A percentile compares a stretch with the other conserved stretches of the same genome.
These are phyloP conservation scores for Fistulifera solaris DNA, from an alignment of 108 stramenopile species.

Conservation along the genomic window DNA sequence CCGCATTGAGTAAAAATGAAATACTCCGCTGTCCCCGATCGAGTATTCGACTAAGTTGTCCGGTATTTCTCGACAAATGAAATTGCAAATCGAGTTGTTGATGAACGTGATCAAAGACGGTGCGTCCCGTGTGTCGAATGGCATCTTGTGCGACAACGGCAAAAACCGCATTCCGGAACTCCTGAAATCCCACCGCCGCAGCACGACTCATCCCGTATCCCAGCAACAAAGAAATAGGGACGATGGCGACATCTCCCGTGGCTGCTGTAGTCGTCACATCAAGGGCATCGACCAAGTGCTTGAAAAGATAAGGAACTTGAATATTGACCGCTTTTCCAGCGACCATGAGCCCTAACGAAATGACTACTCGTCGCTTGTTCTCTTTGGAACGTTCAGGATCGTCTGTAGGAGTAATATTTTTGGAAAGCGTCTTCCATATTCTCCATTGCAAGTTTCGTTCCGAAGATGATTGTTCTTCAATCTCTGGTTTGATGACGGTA, in stretches of 20 bases:
- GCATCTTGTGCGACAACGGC: slow-evolving; percentile 93
- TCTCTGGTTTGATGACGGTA: too few species aligned
- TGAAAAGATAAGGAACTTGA: slow-evolving; percentile 94
- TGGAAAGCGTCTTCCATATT: too few species aligned
- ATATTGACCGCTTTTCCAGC: slow-evolving; percentile 91
- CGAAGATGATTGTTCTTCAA: too few species aligned
- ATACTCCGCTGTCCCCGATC: slow-evolving; percentile 93
- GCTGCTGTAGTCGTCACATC: slow-evolving; percentile 9
- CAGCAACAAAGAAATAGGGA: slow-evolving; percentile 49
- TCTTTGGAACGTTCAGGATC: slow-evolving; percentile 11
- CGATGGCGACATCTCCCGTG: slow-evolving; percentile 6
- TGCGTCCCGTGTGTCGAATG: slow-evolving; percentile 83
- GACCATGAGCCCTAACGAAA: slow-evolving; percentile 77
- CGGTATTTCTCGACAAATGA: slow-evolving; percentile 87
- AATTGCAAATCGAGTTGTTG: slow-evolving; percentile 82
- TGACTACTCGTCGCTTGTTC: slow-evolving; percentile 61
- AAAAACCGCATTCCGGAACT: slow-evolving; percentile 92
- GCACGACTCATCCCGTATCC: slow-evolving; percentile 91
- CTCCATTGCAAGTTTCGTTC: too few species aligned
- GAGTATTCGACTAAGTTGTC: slow-evolving; percentile 72
- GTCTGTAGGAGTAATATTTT: too few species aligned
- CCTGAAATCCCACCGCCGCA: slow-evolving; percentile 81
- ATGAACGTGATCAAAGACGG: slow-evolving; percentile 82
- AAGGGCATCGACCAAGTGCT: slow-evolving; percentile 79
- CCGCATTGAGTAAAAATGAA: slow-evolving; percentile 83